Base-by-base conservation (phyloP, 1,284 basidiomycete genomes). In the Malassezia globosa region DNA sequence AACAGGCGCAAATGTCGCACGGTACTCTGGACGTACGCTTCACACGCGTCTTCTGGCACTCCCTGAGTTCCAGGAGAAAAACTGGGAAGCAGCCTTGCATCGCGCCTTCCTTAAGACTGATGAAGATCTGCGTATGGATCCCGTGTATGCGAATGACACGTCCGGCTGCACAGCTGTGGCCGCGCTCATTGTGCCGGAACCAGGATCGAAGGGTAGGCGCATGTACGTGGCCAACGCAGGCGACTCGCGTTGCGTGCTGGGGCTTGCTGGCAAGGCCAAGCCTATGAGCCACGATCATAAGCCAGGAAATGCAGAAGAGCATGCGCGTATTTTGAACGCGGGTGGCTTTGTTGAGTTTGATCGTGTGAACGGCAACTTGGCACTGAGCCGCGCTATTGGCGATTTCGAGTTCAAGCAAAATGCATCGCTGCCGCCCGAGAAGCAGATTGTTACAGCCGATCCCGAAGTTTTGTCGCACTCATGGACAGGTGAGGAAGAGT, bases 351-450 rank as follows among this genome's bases (percentile, higher is more conserved):
- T 99, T 56, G 90, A 97, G 72, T 95, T 83, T 72, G 90, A 89
- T 36, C 85, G 94, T 49, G 94, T 97, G 33, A 97, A 97, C 72
- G 94, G 94, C 56, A 97, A 97, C 71, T 81, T 99, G 48, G 92
- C 94, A 0, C 76, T 97, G 35, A 94, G 90, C 18, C 79, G 94
- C 62, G 94, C 94, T 1, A 78, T 99, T 23, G 94, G 94, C 48
- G 94, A 99, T 72, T 97, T 97, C 69, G 89, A 95, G 65, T 99
- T 95, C 78, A 99, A 99, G 79, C 89, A 92, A 74, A 92, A 90
- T 70, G 79, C 80, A 44, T 75, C 79, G 8, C 74, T 96, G 14
- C 74, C 79, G 23, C 81, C 90, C 14, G 90, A 97, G 73, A 79
- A 82, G 49, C 94, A 99, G 74, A 84, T 94, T 49, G 95, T 99